These are phyloP conservation scores for Amesomyces nigricolor DNA, from an alignment of 2,329 filamentous ascomycete species.

Conservation along the genomic window DNA sequence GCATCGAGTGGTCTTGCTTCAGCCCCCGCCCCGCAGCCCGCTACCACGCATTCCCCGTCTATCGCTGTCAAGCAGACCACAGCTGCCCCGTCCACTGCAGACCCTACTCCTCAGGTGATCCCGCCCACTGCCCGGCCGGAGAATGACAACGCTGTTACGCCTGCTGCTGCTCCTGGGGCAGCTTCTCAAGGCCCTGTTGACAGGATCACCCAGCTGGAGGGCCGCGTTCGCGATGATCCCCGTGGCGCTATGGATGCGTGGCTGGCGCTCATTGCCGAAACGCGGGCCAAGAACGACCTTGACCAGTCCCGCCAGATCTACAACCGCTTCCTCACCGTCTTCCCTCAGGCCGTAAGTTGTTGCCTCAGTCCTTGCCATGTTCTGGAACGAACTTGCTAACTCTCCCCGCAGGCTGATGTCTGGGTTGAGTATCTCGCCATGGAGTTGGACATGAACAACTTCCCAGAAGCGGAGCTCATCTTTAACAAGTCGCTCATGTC, in stretches of 20 bases:
- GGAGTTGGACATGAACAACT: constrained; percentile 82
- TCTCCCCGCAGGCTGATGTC: constrained; percentile 66
- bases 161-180: constrained; percentile 21
- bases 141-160: constrained; percentile 37
- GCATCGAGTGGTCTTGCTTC: constrained; percentile 23
- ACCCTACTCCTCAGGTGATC: constrained; percentile 28
- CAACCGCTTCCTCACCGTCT: constrained; percentile 79
- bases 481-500: constrained; percentile 74
- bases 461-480: constrained; percentile 72
- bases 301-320: constrained; percentile 77
- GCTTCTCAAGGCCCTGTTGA: constrained; percentile 52
- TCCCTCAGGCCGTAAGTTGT: constrained; percentile 79
- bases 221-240: constrained; percentile 85
- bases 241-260: constrained; percentile 90
- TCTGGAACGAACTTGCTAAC: constrained; percentile 30
- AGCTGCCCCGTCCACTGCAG: constrained; percentile 30
- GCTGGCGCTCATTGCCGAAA: constrained; percentile 78
- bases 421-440: constrained; percentile 87
- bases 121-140: constrained; percentile 27
- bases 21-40: constrained; percentile 14
- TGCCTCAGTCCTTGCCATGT: too few species aligned
- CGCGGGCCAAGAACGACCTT: constrained; percentile 73
- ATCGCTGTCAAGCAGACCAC: constrained; percentile 28
- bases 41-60: constrained; percentile 18
- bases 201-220: constrained; percentile 74